Base-by-base conservation (phyloP, 2,329 filamentous ascomycete species). In the Ophiostoma tasmaniense region DNA sequence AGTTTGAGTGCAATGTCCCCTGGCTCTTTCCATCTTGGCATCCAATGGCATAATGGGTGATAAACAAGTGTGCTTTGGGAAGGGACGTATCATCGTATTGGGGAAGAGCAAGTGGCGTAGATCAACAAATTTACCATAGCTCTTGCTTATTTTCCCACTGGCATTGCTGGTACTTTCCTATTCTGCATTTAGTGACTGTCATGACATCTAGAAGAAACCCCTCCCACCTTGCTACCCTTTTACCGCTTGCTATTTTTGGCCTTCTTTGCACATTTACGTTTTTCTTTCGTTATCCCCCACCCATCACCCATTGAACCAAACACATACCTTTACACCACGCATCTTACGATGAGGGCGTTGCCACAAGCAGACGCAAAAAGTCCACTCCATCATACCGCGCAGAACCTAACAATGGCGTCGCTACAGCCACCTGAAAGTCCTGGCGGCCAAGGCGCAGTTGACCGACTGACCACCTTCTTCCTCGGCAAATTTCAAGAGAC, bases 401-500 rank as follows among this genome's bases (percentile, higher is more conserved):
- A n/a, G 14, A 3, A 22, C 6, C 6, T 22, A 20, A 8, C 35
- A 37, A 65, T 50, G 64, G 4, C 64, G 52, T 20, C 64, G 11
- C 42, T 25, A 13, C 64, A 25, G 17, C 7, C 42, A 2, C 64
- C 17, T 20, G 66, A 64, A 37, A 45, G 52, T 39, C 45, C 64
- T 13, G 3, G 39, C 7, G 28, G 65, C 28, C 52, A 33, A 14
- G 33, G 66, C 39, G 33, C 64, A 1, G 69, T 73, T 17, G 71
- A 72, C n/a, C 35, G 67, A 20, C 50, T 73, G 6, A 66, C 72
- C 10, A 66, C 71, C 0, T 72, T 65, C n/a, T 72, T 73, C 28
- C 45, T 72, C 17, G n/a, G 64, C 42, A 70, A 66, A 14, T 70
- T 73, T 30, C 72, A 73, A 20, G 70, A 73, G 14, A 61, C 67